Evolutionary conservation across 78 protist genomes (phyloP), one percentile per base, ranked within the genome.

Genomic region (Bigelowiella natans): DNA sequence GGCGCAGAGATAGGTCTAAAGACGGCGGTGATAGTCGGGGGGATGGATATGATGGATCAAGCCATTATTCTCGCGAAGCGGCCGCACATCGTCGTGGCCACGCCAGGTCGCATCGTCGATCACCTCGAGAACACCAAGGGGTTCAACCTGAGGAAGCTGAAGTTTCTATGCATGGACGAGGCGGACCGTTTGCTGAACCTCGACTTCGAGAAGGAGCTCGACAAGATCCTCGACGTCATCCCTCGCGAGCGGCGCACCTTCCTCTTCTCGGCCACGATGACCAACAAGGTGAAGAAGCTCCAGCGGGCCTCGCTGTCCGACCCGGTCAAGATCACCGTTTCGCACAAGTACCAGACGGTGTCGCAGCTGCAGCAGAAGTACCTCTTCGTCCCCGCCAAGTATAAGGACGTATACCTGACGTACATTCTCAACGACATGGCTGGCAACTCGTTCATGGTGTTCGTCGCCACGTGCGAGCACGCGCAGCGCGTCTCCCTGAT

Each of bases 201-300:
- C 93, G 99, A 98, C 92, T 98, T 97, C 38, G 98, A 96, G 83
- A 95, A 96, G 90, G 99, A 91, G 73, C 30, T 92, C 40, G 94
- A 92, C 88, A 51, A 38, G 31, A 89, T 92, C 39, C 83, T 91
- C 89, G 64, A 90, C 29, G 95, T 93, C 1, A 91, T 94, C 30
- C 97, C 97, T 34, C 37, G 40, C 31, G 95, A 96, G 3, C 93
- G 95, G 0, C 31, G 85, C 1, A 97, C 99, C 0, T 92, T 39
- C 40, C 93, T 98, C 3, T 98, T 95, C 92, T 96, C 98, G 0
- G 99, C 99, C 0, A 98, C 99, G 28, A 97, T 98, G 99, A 98
- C 99, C 34, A 82, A 88, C n/a, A 96, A 95, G 89, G 99, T 83
- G 11, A 93, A 89, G 7, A 97, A 97, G 39, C 91, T 98, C 2